phyloP scores from a whole-genome alignment of 2,329 filamentous ascomycete species.

The Pochonia chlamydosporia region DNA sequence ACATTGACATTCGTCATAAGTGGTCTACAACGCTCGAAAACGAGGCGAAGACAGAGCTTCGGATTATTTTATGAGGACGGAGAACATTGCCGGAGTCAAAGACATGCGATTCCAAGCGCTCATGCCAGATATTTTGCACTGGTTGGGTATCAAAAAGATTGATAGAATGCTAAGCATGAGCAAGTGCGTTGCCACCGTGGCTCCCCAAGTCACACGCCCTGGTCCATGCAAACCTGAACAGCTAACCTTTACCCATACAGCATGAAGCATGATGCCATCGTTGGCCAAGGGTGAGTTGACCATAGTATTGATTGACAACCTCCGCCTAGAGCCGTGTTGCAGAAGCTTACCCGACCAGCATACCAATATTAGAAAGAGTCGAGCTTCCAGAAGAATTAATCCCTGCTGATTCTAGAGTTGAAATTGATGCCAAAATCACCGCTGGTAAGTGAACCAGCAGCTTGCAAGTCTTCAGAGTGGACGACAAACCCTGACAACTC shows the following conservation, averaged over 20 bases:
- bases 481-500: neutral
- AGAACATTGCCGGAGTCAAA: slow-evolving; percentile 96
- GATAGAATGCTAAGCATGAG: slow-evolving; percentile 98
- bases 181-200: slow-evolving; percentile 68
- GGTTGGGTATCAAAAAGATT: slow-evolving; percentile 97
- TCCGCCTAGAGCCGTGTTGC: neutral
- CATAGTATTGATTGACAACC: neutral
- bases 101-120: slow-evolving; percentile 96
- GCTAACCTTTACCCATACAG: slow-evolving; percentile 43
- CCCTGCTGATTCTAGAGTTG: slow-evolving; percentile 89
- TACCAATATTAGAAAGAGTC: slow-evolving; percentile 82
- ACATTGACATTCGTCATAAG: slow-evolving; percentile 18
- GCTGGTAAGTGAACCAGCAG: slow-evolving; percentile 56
- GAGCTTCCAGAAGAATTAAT: slow-evolving; percentile 93
- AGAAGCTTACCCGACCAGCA: slow-evolving; percentile 37
- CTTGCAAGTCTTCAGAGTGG: neutral
- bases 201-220: neutral
- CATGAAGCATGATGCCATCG: slow-evolving; percentile 89
- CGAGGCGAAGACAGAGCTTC: slow-evolving; percentile 73
- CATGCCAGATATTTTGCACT: slow-evolving; percentile 97
- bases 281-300: slow-evolving; percentile 61
- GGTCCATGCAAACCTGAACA: slow-evolving; percentile 18
- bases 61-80: slow-evolving; percentile 95
- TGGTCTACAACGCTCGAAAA: slow-evolving; percentile 76
- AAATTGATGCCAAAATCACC: slow-evolving; percentile 98